Evolutionary conservation across 78 protist species (phyloP).

Genomic region (Planoprotostelium fungivorum): DNA sequence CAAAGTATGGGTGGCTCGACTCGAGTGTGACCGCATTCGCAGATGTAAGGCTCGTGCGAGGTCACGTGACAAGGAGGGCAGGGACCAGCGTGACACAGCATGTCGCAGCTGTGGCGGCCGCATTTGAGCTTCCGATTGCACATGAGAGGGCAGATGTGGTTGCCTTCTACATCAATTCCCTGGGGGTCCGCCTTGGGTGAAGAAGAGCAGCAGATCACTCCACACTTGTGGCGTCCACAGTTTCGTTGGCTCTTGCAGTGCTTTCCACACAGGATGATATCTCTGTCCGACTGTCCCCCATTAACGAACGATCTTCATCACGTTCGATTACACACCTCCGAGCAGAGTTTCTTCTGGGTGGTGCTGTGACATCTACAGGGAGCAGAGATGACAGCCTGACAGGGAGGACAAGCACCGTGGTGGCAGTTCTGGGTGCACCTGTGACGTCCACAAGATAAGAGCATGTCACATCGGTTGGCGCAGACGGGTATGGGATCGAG

Average conservation of each 20-base stretch:
- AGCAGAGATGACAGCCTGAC: conserved; percentile 19
- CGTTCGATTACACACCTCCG: neutral
- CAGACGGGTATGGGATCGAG: conserved; percentile 54
- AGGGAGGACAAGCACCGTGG: conserved; percentile 42
- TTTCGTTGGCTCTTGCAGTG: conserved; percentile 27
- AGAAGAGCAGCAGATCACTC: conserved; percentile 54
- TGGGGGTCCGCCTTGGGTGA: conserved; percentile 2
- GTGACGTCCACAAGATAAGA: conserved; percentile 45
- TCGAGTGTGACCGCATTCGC: conserved; percentile 64
- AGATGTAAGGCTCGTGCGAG: conserved; percentile 25
- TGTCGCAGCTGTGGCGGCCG: conserved; percentile 53
- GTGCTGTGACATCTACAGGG: conserved; percentile 47
- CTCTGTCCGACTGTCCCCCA: neutral
- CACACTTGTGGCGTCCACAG: conserved; percentile 65
- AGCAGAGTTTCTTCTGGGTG: conserved; percentile 9
- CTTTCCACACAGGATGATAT: neutral
- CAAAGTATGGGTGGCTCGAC: conserved; percentile 61
- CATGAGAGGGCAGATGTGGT: conserved; percentile 55
- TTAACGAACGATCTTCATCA: neutral
- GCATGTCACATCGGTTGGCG: conserved; percentile 14
- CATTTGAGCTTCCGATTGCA: conserved; percentile 54
- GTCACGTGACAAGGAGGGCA: conserved; percentile 41
- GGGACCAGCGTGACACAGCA: conserved; percentile 56
- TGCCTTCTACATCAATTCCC: conserved; percentile 13
- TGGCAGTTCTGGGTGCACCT: conserved; percentile 47